A percentile compares a stretch with the other conserved stretches of the same genome.
These are phyloP conservation scores for Xylogone sp. DNA, from an alignment of 2,329 filamentous ascomycete species.

Conservation along the genomic window DNA sequence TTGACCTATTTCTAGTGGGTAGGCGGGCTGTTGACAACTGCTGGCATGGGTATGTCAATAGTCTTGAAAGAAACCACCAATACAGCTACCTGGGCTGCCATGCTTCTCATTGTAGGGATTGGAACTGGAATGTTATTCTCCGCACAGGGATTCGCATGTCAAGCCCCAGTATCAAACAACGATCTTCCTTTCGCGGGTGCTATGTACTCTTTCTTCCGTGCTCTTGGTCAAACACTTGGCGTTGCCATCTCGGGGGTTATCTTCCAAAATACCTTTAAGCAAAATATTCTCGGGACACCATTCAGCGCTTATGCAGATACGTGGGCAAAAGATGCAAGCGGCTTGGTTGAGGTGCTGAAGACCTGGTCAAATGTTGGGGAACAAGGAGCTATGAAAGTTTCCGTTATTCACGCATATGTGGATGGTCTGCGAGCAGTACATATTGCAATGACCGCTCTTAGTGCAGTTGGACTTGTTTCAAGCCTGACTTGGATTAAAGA, in stretches of 20 bases:
- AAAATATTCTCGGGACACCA: constrained; percentile 13
- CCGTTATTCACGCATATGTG: constrained; percentile 13
- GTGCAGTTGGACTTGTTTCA: constrained; percentile 12
- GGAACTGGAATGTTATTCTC: constrained; percentile 63
- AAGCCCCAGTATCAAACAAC: constrained; percentile 52
- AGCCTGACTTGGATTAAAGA: constrained; percentile 43
- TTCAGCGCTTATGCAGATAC: constrained; percentile 9
- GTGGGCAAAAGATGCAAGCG: constrained; percentile 15
- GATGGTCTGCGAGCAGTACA: constrained; percentile 19
- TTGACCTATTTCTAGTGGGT: constrained; percentile 47
- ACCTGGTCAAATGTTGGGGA: constrained; percentile 6
- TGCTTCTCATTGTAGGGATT: constrained; percentile 55
- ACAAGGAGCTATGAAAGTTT: background rate
- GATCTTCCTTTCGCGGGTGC: constrained; percentile 57
- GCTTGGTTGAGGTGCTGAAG: constrained; percentile 18
- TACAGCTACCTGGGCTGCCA: constrained; percentile 52
- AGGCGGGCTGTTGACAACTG: constrained; percentile 56
- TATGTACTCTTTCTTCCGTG: constrained; percentile 64
- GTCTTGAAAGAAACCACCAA: constrained; percentile 45
- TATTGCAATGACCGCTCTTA: constrained; percentile 19
- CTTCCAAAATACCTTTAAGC: constrained; percentile 56
- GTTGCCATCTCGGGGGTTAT: constrained; percentile 55
- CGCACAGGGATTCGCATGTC: constrained; percentile 55
- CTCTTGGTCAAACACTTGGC: constrained; percentile 39
- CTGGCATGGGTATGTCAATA: constrained; percentile 54